Base-by-base conservation (phyloP, 2,329 filamentous ascomycete species). In the Aspergillus felis region DNA sequence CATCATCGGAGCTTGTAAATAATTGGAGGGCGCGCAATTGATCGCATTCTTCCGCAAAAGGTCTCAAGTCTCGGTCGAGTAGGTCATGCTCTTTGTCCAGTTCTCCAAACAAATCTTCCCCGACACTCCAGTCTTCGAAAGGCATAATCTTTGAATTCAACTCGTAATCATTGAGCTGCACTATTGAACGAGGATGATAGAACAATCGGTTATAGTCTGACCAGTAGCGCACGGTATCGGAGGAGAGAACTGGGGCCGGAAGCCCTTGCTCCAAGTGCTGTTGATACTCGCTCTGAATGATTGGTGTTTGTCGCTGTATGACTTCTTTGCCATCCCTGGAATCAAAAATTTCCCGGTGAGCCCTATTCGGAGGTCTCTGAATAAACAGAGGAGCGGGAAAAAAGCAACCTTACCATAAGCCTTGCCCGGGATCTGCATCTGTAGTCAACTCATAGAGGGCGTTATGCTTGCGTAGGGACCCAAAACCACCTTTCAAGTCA, bases 141-240 rank as follows among this genome's bases (percentile, higher is more conserved):
- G 92, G 91, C 81, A 88, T 87, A 28, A 93, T 79, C 48, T 84
- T 82, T 3, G 91, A 93, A 70, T 90, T 87, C 38, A 96, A 79
- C 71, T 95, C 91, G 68, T 90, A 95, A 68, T 97, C 91, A 69
- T 89, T 89, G 14, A 97, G 80, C 70, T 96, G 92, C 9, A 96
- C 82, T 54, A 96, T 84, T 12, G 92, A 96, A 55, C 85, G 86
- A 8, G 94, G 94, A 71, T 97, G 92, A 71, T 90, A 97, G 75
- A 87, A 99, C n/a, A 94, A 84, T 27, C 91, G 86, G 65, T 91
- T 95, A 75, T 92, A 97, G 74, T 99, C 94, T 32, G 92, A 96
- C 93, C 94, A 99, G 77, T 94, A 97, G 54, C 91, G 85, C n/a
- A 97, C 89, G 10, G 84, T 83, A 6, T 86, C 83, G 1, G 86